A percentile compares a stretch with the other conserved stretches of the same genome.
These are phyloP conservation scores for Colletotrichum falcatum DNA, from an alignment of 2,329 filamentous ascomycete genomes.

Conservation along the genomic window DNA sequence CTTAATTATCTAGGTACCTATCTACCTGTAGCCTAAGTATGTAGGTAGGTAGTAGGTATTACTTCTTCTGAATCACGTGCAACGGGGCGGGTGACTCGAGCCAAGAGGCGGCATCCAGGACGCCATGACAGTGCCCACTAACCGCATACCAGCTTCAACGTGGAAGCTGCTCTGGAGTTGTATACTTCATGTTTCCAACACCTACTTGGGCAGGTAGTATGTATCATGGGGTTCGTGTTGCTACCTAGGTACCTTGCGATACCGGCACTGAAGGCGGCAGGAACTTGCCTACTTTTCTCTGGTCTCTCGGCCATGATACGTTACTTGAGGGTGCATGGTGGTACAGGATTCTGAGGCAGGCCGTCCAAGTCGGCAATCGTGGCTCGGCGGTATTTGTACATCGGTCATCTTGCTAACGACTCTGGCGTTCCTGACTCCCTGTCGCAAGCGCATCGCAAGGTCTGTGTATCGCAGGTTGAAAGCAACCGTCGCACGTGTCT, in stretches of 20 bases:
- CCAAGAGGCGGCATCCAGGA: neutral
- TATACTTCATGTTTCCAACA: neutral
- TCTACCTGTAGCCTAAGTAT: too few relatives aligned
- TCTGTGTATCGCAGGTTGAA: slow-evolving; percentile 9
- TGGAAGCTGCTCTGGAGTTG: neutral
- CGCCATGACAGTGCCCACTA: neutral
- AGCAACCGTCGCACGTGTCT: slow-evolving; percentile 4
- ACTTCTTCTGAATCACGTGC: neutral
- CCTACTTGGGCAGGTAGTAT: neutral
- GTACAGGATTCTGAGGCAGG: neutral
- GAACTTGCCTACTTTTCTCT: neutral
- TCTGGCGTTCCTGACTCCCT: neutral
- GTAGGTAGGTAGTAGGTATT: too few relatives aligned
- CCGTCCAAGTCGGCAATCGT: slow-evolving; percentile 5
- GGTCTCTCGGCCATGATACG: slow-evolving; percentile 4
- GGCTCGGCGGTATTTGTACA: neutral
- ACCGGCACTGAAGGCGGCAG: neutral
- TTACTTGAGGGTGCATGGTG: slow-evolving; percentile 9
- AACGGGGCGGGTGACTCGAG: neutral
- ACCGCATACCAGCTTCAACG: neutral
- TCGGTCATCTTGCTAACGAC: neutral
- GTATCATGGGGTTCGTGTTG: neutral
- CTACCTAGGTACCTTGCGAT: neutral
- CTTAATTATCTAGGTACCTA: too few relatives aligned
- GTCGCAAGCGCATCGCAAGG: neutral